Percentiles rank a stretch among this genome's conserved stretches.
Evolutionary conservation across 2,329 filamentous ascomycete species (phyloP).

Genomic region (Cladophialophora bantiana): DNA sequence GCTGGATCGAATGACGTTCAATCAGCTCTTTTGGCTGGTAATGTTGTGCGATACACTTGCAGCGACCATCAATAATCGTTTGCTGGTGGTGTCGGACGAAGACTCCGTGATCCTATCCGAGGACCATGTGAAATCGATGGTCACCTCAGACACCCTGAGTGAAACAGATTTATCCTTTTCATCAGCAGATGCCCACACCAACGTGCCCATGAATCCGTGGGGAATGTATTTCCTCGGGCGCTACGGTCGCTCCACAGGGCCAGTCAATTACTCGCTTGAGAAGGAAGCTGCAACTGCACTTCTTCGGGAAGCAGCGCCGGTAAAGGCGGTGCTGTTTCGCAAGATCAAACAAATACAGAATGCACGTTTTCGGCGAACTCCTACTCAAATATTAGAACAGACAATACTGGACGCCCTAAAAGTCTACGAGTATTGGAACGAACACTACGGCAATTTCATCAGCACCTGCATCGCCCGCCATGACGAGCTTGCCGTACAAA

Average conservation of each 20-base stretch:
- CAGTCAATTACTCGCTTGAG: too few species aligned
- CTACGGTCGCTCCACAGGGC: neutral
- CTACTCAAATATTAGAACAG: slow-evolving; percentile 54
- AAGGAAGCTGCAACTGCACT: slow-evolving; percentile 59
- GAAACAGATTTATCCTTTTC: neutral
- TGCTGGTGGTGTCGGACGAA: slow-evolving; percentile 54
- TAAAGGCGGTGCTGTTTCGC: slow-evolving; percentile 66
- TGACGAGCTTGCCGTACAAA: slow-evolving; percentile 57
- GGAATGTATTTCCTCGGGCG: slow-evolving; percentile 17
- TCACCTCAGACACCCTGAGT: neutral
- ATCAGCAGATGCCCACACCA: too few species aligned
- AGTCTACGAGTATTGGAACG: slow-evolving; percentile 64
- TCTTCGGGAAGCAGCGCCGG: slow-evolving; percentile 61
- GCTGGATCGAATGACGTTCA: slow-evolving; percentile 55
- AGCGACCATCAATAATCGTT: slow-evolving; percentile 58
- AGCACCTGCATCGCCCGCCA: slow-evolving; percentile 60
- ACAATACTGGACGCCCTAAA: slow-evolving; percentile 57
- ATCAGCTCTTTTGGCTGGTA: slow-evolving; percentile 65
- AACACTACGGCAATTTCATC: slow-evolving; percentile 60
- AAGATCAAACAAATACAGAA: slow-evolving; percentile 64
- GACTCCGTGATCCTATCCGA: slow-evolving; percentile 37
- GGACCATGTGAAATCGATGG: neutral
- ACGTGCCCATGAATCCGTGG: slow-evolving; percentile 8
- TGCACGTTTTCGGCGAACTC: slow-evolving; percentile 52
- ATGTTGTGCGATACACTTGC: slow-evolving; percentile 67